Conservation (phyloP, 352 stramenopile genomes). For the Phytophthora aleatoria region DNA sequence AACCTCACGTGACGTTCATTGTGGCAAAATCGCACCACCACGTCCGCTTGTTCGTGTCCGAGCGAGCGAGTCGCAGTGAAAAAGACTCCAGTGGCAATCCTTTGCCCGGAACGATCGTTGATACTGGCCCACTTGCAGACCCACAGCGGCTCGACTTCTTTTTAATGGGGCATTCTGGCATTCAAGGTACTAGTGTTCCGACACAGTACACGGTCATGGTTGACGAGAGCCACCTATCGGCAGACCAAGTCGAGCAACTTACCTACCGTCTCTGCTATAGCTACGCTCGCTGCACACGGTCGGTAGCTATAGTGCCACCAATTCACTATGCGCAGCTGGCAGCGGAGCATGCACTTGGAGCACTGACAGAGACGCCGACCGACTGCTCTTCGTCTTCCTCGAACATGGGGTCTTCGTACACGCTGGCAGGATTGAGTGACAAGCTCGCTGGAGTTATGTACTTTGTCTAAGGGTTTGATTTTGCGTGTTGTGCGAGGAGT, state of each 20-base stretch:
- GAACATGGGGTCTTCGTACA: neutral
- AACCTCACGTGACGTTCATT: conserved; percentile 70
- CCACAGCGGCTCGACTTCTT: conserved; percentile 76
- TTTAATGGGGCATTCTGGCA: conserved; percentile 63
- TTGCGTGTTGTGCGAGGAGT: no score
- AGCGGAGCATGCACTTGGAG: conserved; percentile 32
- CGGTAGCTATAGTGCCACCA: conserved; percentile 65
- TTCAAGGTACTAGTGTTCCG: conserved; percentile 66
- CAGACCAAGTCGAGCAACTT: conserved; percentile 48
- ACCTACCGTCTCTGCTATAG: conserved; percentile 55
- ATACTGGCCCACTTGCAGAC: conserved; percentile 61
- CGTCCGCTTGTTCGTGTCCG: conserved; percentile 50
- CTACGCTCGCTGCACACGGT: conserved; percentile 73
- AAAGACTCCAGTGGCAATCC: conserved; percentile 29
- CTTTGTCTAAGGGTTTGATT: neutral
- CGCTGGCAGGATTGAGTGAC: conserved; percentile 5
- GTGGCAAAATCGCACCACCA: conserved; percentile 65
- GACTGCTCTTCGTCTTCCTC: conserved; percentile 7
- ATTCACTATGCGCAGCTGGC: conserved; percentile 30
- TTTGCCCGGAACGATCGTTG: conserved; percentile 59
- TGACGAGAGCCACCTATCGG: conserved; percentile 57
- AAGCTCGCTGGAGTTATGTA: conserved; percentile 6
- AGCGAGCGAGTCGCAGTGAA: conserved; percentile 13
- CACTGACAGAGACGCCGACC: neutral
- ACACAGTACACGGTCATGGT: conserved; percentile 42